phyloP scores from a whole-genome alignment of 352 stramenopile genomes.

The Blastocystis sp. region DNA sequence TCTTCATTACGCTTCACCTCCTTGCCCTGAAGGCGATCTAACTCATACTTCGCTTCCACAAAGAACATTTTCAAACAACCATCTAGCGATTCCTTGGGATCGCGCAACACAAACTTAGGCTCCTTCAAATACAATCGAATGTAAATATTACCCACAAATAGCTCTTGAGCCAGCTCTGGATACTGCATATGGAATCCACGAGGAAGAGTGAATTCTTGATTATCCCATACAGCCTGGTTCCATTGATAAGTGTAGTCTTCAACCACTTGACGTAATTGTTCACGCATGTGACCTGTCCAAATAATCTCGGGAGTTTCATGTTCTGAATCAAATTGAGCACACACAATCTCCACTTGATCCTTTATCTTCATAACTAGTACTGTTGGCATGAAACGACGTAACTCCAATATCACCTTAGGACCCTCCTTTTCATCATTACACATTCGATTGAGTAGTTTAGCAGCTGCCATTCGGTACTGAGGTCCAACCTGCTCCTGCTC shows the following conservation, averaged over 20 bases:
- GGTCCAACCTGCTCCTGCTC: slow-evolving; percentile 59
- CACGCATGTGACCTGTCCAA: slow-evolving; percentile 84
- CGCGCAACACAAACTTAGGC: slow-evolving; percentile 84
- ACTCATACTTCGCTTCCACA: slow-evolving; percentile 65
- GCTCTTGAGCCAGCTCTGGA: slow-evolving; percentile 74
- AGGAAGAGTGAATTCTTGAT: slow-evolving; percentile 56
- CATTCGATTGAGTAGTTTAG: slow-evolving; percentile 56
- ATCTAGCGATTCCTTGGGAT: slow-evolving; percentile 80
- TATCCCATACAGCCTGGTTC: slow-evolving; percentile 22
- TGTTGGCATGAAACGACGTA: slow-evolving; percentile 73
- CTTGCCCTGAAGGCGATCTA: slow-evolving; percentile 56
- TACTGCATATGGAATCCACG: slow-evolving; percentile 72
- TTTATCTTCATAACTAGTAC: slow-evolving; percentile 73
- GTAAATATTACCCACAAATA: slow-evolving; percentile 81
- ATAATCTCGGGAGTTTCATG: slow-evolving; percentile 88
- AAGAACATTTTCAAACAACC: slow-evolving; percentile 71
- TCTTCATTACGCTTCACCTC: slow-evolving; percentile 64
- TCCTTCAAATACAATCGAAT: slow-evolving; percentile 86
- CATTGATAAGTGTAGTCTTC: slow-evolving; percentile 78
- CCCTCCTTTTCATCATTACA: slow-evolving; percentile 67
- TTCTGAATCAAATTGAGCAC: slow-evolving; percentile 77
- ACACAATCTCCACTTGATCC: slow-evolving; percentile 71
- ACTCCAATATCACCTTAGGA: slow-evolving; percentile 44
- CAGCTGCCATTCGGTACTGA: slow-evolving; percentile 46
- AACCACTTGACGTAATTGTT: slow-evolving; percentile 78